A percentile compares a stretch with the other conserved stretches of the same genome.
phyloP scores from a whole-genome alignment of 306 rosid species.

The Astragalus glycyphyllos region DNA sequence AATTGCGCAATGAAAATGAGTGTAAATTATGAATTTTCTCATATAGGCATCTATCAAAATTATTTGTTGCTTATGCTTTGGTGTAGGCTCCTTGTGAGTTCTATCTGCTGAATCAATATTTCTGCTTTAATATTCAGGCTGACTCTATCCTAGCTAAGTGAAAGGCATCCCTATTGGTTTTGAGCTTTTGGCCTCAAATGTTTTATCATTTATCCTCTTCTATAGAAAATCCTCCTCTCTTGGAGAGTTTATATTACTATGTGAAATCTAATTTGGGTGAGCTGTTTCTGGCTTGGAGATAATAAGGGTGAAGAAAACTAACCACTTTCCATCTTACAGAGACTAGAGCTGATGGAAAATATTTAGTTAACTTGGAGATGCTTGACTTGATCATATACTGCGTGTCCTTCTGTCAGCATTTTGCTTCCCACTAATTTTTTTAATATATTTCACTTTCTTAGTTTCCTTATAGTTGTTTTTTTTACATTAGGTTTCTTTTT shows the following conservation, averaged over 20 bases:
- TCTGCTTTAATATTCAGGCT: not conserved
- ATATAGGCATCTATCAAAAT: not conserved
- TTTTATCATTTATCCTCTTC: not conserved
- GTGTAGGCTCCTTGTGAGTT: not conserved
- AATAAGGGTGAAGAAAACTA: not conserved
- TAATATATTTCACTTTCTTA: too few relatives aligned
- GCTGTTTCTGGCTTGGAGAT: not conserved
- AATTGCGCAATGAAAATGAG: slow-evolving; percentile 19
- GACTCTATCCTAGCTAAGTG: not conserved
- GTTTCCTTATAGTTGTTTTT: too few relatives aligned
- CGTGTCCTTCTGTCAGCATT: too few relatives aligned
- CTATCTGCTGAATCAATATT: not conserved
- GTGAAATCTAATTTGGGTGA: not conserved
- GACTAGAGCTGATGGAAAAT: not conserved
- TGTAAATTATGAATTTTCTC: not conserved
- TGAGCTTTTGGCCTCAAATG: not conserved
- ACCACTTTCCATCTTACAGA: not conserved
- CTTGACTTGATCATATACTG: too few relatives aligned
- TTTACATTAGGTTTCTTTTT: too few relatives aligned
- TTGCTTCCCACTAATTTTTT: too few relatives aligned
- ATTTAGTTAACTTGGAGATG: not conserved
- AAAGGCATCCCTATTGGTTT: not conserved
- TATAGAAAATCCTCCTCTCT: not conserved
- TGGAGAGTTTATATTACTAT: not conserved
- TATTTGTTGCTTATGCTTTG: slow-evolving; percentile 3